Base-by-base conservation (phyloP, 306 rosid genomes). In the Corylus americana region DNA sequence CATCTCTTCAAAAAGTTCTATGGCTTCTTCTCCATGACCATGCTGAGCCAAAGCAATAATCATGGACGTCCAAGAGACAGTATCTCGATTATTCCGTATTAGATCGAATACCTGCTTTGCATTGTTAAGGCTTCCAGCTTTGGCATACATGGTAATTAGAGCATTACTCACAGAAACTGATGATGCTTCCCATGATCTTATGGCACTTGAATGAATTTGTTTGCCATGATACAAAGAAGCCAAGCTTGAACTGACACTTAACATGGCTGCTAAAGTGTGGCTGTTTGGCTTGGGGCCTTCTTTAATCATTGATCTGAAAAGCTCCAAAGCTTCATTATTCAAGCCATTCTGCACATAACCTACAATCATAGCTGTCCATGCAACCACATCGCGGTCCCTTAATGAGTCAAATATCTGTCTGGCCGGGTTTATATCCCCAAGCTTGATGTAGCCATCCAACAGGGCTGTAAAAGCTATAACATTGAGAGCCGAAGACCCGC, bases 291-390 rank as follows among this genome's bases (percentile, higher is more conserved):
- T 85, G 59, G 93, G 88, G 69, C 98, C 97, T 81, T 87, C 87
- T 49, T 11, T 78, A 77, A 86, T 66, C 98, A 92, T 94, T 67
- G 44, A 77, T 74, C 91, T 85, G 78, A 94, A 94, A 78, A 91
- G 92, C 71, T 82, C 90, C 74, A 91, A 55, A 55, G 97, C 97
- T 35, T 88, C 91, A 5, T 73, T 81, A 75, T 84, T 73, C 66
- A 94, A 87, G 27, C 97, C 91, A 78, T 91, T 94, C 74, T 85
- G 93, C 48, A 86, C 81, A 57, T 88, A 91, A 79, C 98, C 98
- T 48, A 91, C 98, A 68, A 94, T 89, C 97, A 94, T 91, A 50
- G 97, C 94, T 22, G 98, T 94, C 97, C 97, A 92, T 1, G 91
- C 94, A 83, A 94, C 85, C 61, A 92, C 90, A 77, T 94, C 98